Base-by-base conservation (phyloP, 2,329 filamentous ascomycete genomes). In the Huntiella moniliformis region DNA sequence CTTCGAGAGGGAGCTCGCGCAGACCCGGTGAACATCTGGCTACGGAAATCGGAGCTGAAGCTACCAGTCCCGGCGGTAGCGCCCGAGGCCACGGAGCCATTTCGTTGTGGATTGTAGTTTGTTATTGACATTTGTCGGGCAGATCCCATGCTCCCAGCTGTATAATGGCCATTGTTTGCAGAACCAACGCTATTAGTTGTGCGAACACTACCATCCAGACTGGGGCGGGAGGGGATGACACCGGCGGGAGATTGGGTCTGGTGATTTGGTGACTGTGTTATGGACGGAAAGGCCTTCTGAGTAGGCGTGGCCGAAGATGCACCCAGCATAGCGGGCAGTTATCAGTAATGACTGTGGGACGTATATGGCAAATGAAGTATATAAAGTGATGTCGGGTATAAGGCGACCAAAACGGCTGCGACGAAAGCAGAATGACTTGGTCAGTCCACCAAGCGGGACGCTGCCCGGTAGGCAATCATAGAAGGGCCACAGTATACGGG, bases 1-100 rank as follows among this genome's bases (percentile, higher is more conserved):
- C 67, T 67, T 43, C 72, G 68, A 39, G 75, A 72, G 22, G 75
- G 75, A 42, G 73, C 70, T 46, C 82, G 73, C 38, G 79, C 44
- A 28, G 48, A 50, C 22, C 44, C 77, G 17, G 71, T 66, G 54
- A 77, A 71, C 57, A 80, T 71, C 58, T 75, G 73, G 55, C 78
- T 84, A 56, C 82, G 83, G 55, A 94, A 63, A 50, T 94, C 87
- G 32, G 86, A 79, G 55, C 79, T 92, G 67, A 95, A 95, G 66
- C 85, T 94, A 38, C 87, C 87, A 1, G 79, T 79, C 18, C 73
- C 77, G 46, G 76, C 70, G 33, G 43, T 46, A 38, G 15, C 42
- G 17, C 38, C 38, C 13, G 28, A 15, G 12, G 40, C 40, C 15
- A 35, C 34, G 13, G 47, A 38, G 44, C 44, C 44, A 40, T 50